Evolutionary conservation across 495 filamentous ascomycete genomes (phyloP), one percentile per base, ranked within the genome.

Genomic region (Astrothelium subdiscretum): DNA sequence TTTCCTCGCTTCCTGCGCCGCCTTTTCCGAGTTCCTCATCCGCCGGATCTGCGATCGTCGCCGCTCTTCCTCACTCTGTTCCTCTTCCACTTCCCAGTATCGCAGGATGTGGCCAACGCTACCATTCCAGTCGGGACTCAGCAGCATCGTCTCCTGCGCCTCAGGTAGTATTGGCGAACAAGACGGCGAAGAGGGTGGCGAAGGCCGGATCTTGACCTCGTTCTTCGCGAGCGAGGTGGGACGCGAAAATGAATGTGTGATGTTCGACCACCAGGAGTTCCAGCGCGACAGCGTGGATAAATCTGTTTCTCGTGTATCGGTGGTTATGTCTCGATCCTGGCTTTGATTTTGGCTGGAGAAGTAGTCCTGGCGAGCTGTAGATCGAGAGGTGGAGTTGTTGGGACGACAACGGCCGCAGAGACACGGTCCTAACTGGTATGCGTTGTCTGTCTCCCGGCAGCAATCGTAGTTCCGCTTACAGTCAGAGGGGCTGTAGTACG

Each of bases 31-130:
- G 8, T 15, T 38, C 35, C 15, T 38, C 35, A 38, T 38, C 35
- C 35, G 15, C 35, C 35, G 8, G 8, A 20, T 29, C 48, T 54
- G 11, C 6, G 18, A 3, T n/a, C 42, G 20, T n/a, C 20, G 11
- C 42, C 42, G 20, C 60, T 57, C 60, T 27, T 52, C 54, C 32
- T 31, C 42, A 26, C 31, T 10, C 48, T 60, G 35, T 58, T 60
- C 52, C 62, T 61, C 62, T 12, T 31, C 3, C 35, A 29, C 40
- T n/a, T 24, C 32, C 32, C 48, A 29, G 3, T 24, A 12, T 15
- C 24, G n/a, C 48, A 0, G 8, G 6, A 29, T 54, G 48, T 24
- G 12, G 20, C 48, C 5, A 22, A 5, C 48, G 48, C 22, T 20
- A 8, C 48, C 48, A 5, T 24, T 20, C 5, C 6, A 26, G 15